Percentiles rank a stretch among this genome's conserved stretches.
Evolutionary conservation across 495 filamentous ascomycete species (phyloP).

Genomic region (Oidiodendron maius): DNA sequence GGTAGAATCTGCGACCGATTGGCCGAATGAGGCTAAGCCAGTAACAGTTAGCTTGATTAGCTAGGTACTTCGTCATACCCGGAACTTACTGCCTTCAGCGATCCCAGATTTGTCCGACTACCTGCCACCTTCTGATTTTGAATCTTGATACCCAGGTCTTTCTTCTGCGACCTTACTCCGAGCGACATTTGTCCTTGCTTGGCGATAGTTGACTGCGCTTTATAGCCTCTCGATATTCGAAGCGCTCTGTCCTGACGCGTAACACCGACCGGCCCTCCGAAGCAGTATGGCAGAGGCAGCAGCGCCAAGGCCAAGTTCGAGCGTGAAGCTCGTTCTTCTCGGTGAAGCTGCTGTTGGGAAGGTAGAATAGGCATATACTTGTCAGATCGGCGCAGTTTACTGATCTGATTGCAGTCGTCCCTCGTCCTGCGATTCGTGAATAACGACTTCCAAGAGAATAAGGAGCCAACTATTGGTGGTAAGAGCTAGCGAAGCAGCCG

Average conservation of each 20-base stretch:
- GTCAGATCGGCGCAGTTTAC: not conserved
- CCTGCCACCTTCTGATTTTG: not conserved
- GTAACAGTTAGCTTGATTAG: not conserved
- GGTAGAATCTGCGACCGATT: not conserved
- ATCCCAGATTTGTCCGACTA: no score
- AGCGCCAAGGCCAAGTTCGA: constrained; percentile 89
- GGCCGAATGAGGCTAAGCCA: not conserved
- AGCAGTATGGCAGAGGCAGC: constrained; percentile 41
- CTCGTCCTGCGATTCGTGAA: constrained; percentile 98
- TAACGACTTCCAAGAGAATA: constrained; percentile 99
- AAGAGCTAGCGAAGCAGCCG: constrained; percentile 27
- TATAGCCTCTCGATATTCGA: not conserved
- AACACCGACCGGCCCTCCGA: not conserved
- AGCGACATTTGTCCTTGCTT: not conserved
- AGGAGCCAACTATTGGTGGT: constrained; percentile 99
- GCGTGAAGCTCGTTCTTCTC: constrained; percentile 95
- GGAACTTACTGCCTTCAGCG: no score
- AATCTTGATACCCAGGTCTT: not conserved
- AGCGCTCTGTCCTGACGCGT: not conserved
- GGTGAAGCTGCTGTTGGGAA: constrained; percentile 98
- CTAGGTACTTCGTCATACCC: not conserved
- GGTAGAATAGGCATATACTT: constrained; percentile 43
- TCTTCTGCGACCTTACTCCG: not conserved
- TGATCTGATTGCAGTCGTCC: constrained; percentile 62
- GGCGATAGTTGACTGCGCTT: not conserved